phyloP scores from a whole-genome alignment of 768 basidiomycete genomes.

The Plicaturopsis crispa region DNA sequence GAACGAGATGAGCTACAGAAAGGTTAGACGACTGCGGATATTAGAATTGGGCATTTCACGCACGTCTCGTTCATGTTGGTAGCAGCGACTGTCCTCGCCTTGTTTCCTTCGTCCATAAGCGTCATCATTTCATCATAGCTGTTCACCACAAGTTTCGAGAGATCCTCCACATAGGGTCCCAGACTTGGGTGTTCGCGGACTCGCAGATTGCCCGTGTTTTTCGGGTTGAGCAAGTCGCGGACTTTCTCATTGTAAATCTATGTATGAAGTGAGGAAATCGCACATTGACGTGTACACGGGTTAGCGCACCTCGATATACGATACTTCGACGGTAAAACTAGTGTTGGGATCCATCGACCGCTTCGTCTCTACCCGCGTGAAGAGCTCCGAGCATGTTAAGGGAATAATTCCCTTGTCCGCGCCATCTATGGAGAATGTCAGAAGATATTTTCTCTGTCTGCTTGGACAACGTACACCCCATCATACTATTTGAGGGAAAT shows the following conservation, averaged over 20 bases:
- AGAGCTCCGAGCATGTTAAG: slow-evolving; percentile 89
- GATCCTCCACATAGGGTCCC: slow-evolving; percentile 98
- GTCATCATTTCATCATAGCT: slow-evolving; percentile 97
- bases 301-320: slow-evolving; percentile 79
- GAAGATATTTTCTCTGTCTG: not conserved
- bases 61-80: slow-evolving; percentile 99
- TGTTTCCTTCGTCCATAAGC: slow-evolving; percentile 99
- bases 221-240: slow-evolving; percentile 93
- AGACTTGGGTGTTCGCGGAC: slow-evolving; percentile 95
- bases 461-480: slow-evolving; percentile 68
- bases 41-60: slow-evolving; percentile 20
- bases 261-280: not conserved
- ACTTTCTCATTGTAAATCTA: slow-evolving; percentile 98
- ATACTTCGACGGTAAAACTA: slow-evolving; percentile 92
- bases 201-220: slow-evolving; percentile 91
- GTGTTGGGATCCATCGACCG: slow-evolving; percentile 57
- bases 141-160: slow-evolving; percentile 87
- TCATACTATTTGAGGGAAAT: slow-evolving; percentile 56
- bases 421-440: slow-evolving; percentile 54
- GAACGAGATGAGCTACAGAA: slow-evolving; percentile 79
- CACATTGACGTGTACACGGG: not conserved
- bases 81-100: slow-evolving; percentile 95
- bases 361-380: slow-evolving; percentile 70
- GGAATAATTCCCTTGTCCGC: slow-evolving; percentile 97
- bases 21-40: slow-evolving; percentile 1